A percentile compares a stretch with the other conserved stretches of the same genome.
phyloP scores from a whole-genome alignment of 345 rosid genomes.

The Draba incana region DNA sequence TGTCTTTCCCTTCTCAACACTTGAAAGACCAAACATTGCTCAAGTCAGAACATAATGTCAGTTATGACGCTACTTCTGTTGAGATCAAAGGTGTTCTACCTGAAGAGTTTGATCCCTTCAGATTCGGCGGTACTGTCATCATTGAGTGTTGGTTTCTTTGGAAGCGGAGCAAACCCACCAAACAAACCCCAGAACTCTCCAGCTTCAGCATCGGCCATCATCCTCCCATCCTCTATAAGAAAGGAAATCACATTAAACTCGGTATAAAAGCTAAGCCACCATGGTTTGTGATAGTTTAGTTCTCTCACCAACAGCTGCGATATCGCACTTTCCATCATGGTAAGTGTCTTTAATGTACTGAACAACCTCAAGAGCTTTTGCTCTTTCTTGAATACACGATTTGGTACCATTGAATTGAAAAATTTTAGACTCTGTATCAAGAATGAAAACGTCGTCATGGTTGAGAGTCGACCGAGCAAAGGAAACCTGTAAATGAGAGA shows the following conservation, averaged over 20 bases:
- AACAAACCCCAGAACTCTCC: constrained; percentile 98
- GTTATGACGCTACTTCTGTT: too few species aligned
- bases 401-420: constrained; percentile 97
- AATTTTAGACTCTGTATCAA: constrained; percentile 88
- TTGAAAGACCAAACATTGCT: constrained; percentile 45
- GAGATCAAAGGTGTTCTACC: constrained; percentile 50
- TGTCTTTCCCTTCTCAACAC: constrained; percentile 87
- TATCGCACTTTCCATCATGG: constrained; percentile 94
- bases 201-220: constrained; percentile 99
- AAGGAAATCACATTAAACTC: constrained; percentile 31
- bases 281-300: constrained; percentile 26
- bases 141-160: constrained; percentile 63
- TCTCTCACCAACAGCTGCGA: constrained; percentile 91
- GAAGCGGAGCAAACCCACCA: constrained; percentile 99
- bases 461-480: constrained; percentile 93
- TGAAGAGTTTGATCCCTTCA: constrained; percentile 56
- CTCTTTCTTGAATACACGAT: constrained; percentile 98
- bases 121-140: constrained; percentile 56
- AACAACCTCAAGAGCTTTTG: constrained; percentile 97
- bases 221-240: constrained; percentile 83
- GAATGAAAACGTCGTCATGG: constrained; percentile 93
- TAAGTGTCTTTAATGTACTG: constrained; percentile 94
- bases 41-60: constrained; percentile 33
- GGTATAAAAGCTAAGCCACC: constrained; percentile 3
- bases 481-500: constrained; percentile 64